phyloP scores from a whole-genome alignment of 106 monocot species.

The Dioscorea alata region DNA sequence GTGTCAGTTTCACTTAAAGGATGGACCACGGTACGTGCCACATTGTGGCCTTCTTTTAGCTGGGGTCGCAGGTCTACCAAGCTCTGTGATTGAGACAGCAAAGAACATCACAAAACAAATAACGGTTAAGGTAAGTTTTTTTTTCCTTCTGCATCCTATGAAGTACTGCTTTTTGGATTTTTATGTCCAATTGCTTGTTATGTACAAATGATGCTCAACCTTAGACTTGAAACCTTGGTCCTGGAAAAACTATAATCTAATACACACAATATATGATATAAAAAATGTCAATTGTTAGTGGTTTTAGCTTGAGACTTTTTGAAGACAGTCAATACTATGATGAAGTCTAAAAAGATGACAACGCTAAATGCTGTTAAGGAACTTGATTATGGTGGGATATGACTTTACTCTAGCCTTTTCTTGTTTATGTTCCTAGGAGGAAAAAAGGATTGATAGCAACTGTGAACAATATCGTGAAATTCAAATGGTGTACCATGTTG shows the following conservation, averaged over 20 bases:
- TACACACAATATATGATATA: not conserved
- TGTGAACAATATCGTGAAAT: slow-evolving; percentile 55
- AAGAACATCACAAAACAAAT: slow-evolving; percentile 65
- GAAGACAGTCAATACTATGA: not conserved
- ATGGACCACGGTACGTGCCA: slow-evolving; percentile 66
- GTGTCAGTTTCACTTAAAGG: slow-evolving; percentile 71
- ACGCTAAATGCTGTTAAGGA: no score
- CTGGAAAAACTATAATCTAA: not conserved
- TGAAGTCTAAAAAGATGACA: not conserved
- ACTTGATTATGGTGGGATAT: no score
- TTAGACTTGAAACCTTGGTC: not conserved
- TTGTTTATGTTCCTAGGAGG: slow-evolving; percentile 40
- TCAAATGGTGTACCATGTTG: slow-evolving; percentile 65
- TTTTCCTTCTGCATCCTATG: not conserved
- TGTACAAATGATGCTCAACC: not conserved
- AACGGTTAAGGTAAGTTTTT: slow-evolving; percentile 51
- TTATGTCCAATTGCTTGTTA: not conserved
- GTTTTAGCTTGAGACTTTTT: not conserved
- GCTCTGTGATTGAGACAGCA: slow-evolving; percentile 76
- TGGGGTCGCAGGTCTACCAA: slow-evolving; percentile 83
- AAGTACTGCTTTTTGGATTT: not conserved
- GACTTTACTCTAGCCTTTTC: not conserved
- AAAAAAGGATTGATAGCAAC: slow-evolving; percentile 60
- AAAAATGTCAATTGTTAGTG: not conserved
- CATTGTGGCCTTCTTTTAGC: slow-evolving; percentile 96